Evolutionary conservation across 768 basidiomycete species (phyloP), one percentile per base, ranked within the genome.

Genomic region (Boletus reticulatus): DNA sequence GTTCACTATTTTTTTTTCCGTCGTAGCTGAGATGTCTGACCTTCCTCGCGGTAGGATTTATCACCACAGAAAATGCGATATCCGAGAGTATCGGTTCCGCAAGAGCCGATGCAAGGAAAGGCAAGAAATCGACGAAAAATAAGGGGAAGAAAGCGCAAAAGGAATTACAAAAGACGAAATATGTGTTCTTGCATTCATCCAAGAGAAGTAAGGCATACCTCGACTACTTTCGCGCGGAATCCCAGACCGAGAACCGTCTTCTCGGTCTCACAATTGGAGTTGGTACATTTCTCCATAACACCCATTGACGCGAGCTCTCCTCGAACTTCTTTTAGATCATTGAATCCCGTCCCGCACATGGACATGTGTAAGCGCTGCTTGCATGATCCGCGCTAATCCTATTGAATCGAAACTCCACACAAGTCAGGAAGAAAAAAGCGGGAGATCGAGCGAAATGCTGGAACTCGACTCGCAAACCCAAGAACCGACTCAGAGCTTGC

Each of bases 171-270:
- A 85, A 82, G 62, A 65, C 78, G 20, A 77, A 74, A 65, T 90
- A 84, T 58, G 67, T 77, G 13, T 89, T 90, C 68, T 78, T 87
- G 53, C 71, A 67, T 38, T 67, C 76, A 11, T 76, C 78, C 37
- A 73, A 77, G 46, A 68, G 70, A 42, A 76, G 75, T 11, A 56
- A 72, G 43, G 76, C 71, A 51, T 92, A 89, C 67, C 63, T 71
- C 36, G 81, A 90, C 62, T 89, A 91, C 64, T 92, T 92, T 72
- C 76, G 82, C 54, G 83, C 86, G 36, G 76, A 81, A 53, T 75
- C 74, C 9, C 75, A 79, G 24, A 78, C 82, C 37, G 88, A 90
- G 72, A 81, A 73, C 62, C 77, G 75, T 27, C 67, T 89, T 50
- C 68, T 91, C 39, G 85, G 83, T n/a, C 62, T 91, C 31, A 71